These are phyloP conservation scores for Carallia brachiata DNA, from an alignment of 345 rosid species.

Conservation along the genomic window DNA sequence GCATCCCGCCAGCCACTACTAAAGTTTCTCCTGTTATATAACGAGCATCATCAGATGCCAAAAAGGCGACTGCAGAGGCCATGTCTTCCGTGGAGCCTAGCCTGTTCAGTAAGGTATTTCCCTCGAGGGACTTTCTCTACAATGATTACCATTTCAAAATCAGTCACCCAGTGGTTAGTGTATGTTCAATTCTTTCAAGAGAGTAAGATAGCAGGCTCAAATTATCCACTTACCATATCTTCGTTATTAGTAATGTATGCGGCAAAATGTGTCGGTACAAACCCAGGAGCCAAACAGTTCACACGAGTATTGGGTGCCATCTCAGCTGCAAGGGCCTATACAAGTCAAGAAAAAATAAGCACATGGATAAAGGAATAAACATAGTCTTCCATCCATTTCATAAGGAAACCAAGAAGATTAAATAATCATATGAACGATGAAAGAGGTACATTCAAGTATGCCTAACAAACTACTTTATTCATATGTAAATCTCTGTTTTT, in stretches of 20 bases:
- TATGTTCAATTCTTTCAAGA: neutral
- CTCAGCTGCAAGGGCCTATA: slow-evolving; percentile 82
- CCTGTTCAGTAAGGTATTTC: slow-evolving; percentile 60
- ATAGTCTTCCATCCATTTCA: neutral
- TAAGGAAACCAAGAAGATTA: neutral
- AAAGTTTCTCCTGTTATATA: slow-evolving; percentile 77
- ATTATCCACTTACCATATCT: slow-evolving; percentile 39
- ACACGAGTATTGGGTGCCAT: slow-evolving; percentile 85
- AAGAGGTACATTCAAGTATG: too few relatives aligned
- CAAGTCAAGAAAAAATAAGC: neutral
- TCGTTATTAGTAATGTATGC: slow-evolving; percentile 49
- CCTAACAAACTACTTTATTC: too few relatives aligned
- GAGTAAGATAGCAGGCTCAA: neutral
- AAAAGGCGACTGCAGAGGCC: slow-evolving; percentile 73
- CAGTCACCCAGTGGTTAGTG: neutral
- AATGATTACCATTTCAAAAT: slow-evolving; percentile 2
- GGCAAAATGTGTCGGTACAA: slow-evolving; percentile 83
- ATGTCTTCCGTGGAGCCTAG: slow-evolving; percentile 72
- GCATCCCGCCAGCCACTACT: slow-evolving; percentile 79
- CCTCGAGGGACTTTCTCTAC: slow-evolving; percentile 52
- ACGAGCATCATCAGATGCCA: slow-evolving; percentile 76
- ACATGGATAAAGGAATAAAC: neutral
- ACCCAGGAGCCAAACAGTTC: slow-evolving; percentile 83
- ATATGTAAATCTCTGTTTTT: too few relatives aligned
- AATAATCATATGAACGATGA: neutral